Conservation (phyloP, 768 basidiomycete species). For the Phylloporus arenicola region DNA sequence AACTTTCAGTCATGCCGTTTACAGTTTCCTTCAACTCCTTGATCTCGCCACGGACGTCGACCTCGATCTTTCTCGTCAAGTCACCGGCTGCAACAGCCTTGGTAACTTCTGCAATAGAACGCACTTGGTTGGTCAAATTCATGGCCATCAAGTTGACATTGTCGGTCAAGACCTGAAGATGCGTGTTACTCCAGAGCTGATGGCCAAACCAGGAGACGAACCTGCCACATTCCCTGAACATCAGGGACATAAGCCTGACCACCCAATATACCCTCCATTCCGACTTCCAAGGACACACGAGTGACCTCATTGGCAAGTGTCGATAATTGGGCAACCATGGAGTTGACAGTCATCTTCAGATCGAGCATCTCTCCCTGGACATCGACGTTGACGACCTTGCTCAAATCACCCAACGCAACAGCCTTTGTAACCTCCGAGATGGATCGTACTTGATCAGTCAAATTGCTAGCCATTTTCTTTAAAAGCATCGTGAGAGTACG, state of each 20-base stretch:
- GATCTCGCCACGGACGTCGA: conserved; percentile 91
- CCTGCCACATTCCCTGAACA: conserved; percentile 94
- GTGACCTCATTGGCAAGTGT: conserved; percentile 82
- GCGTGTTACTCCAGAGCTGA: conserved; percentile 9
- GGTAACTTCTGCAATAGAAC: conserved; percentile 86
- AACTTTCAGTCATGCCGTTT: conserved; percentile 88
- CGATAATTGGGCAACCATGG: conserved; percentile 68
- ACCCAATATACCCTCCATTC: conserved; percentile 88
- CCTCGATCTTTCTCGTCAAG: conserved; percentile 87
- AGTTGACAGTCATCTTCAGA: conserved; percentile 74
- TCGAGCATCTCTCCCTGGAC: conserved; percentile 94
- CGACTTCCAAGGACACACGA: conserved; percentile 86
- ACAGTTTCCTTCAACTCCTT: conserved; percentile 87
- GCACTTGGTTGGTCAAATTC: conserved; percentile 88
- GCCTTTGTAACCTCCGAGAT: conserved; percentile 83
- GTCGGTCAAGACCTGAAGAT: conserved; percentile 50
- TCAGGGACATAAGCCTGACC: conserved; percentile 91
- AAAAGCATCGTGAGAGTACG: neutral
- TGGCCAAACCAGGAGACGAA: conserved; percentile 23
- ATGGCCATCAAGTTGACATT: conserved; percentile 88
- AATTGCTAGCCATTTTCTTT: conserved; percentile 82
- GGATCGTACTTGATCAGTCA: conserved; percentile 83
- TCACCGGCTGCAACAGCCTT: conserved; percentile 94
- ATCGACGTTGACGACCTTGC: conserved; percentile 82
- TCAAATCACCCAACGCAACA: conserved; percentile 78